Conservation (phyloP, 2,329 filamentous ascomycete species). For the Monosporascus sp. region DNA sequence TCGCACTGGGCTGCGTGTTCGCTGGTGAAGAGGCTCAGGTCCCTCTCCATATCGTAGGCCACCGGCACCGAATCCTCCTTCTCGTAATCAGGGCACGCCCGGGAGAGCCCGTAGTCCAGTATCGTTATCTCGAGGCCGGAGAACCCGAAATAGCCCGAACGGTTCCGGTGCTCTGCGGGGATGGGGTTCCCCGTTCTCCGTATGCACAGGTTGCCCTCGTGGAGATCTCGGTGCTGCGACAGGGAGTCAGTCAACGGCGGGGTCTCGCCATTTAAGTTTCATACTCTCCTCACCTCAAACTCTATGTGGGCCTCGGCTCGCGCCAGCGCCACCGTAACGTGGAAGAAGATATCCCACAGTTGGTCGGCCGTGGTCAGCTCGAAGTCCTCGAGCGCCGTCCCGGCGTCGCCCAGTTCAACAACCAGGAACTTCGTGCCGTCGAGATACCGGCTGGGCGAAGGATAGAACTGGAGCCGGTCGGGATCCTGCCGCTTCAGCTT, state of each 20-base stretch:
- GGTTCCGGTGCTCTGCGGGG: constrained; percentile 23
- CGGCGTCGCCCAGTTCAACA: constrained; percentile 59
- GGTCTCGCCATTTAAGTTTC: no score
- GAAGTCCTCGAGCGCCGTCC: constrained; percentile 54
- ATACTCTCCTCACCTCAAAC: constrained; percentile 47
- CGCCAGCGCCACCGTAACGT: constrained; percentile 54
- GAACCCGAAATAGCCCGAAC: constrained; percentile 43
- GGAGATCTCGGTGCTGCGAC: constrained; percentile 55
- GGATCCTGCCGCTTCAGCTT: constrained; percentile 50
- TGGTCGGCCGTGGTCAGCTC: constrained; percentile 42
- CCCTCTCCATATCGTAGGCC: constrained; percentile 55
- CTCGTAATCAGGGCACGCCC: constrained; percentile 40
- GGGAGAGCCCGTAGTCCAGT: constrained; percentile 59
- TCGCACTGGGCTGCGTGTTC: constrained; percentile 54
- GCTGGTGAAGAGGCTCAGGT: constrained; percentile 55
- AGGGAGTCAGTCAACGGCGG: neutral
- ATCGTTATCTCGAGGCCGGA: constrained; percentile 60
- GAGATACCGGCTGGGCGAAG: constrained; percentile 54
- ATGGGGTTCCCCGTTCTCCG: constrained; percentile 33
- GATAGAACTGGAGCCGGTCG: constrained; percentile 54
- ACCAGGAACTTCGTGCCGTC: constrained; percentile 54
- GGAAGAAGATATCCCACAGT: constrained; percentile 59
- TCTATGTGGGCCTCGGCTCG: constrained; percentile 51
- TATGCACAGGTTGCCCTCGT: constrained; percentile 61
- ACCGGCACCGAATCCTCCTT: constrained; percentile 32